Percentiles rank a stretch among this genome's conserved stretches.
Evolutionary conservation across 1,284 basidiomycete species (phyloP).

Genomic region (Pholiota adiposa): DNA sequence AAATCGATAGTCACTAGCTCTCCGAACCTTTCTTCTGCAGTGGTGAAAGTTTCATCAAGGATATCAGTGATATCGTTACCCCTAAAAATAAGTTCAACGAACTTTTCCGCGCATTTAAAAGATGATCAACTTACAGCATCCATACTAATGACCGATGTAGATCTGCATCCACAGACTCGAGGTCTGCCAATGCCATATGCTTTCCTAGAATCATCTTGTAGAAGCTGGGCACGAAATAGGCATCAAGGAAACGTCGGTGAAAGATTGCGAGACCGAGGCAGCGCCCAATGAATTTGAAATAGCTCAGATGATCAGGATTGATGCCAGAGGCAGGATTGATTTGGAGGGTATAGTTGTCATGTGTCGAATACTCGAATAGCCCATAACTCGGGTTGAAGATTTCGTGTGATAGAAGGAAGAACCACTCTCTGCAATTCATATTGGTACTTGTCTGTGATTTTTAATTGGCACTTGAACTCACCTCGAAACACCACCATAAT

Average conservation of each 20-base stretch:
- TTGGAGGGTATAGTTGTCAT: conserved; percentile 99
- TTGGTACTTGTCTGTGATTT: conserved; percentile 7
- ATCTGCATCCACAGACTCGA: conserved; percentile 91
- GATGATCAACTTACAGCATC: conserved; percentile 81
- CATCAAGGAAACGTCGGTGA: conserved; percentile 98
- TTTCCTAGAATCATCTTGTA: conserved; percentile 99
- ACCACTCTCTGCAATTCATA: conserved; percentile 82
- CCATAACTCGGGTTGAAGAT: conserved; percentile 99
- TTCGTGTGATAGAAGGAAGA: conserved; percentile 99
- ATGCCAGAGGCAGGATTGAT: conserved; percentile 98
- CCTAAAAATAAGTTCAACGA: conserved; percentile 40
- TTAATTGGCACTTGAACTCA: conserved; percentile 38
- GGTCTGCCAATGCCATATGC: conserved; percentile 82
- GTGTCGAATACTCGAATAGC: conserved; percentile 98
- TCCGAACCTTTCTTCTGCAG: conserved; percentile 96
- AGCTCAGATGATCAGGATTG: conserved; percentile 98
- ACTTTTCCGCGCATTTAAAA: not conserved
- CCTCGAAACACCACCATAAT: conserved; percentile 97
- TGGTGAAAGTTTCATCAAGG: conserved; percentile 93
- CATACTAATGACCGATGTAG: conserved; percentile 91
- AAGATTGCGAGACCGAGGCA: conserved; percentile 95
- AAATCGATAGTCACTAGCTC: conserved; percentile 95
- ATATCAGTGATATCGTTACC: conserved; percentile 96
- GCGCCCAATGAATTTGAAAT: conserved; percentile 99
- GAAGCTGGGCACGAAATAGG: conserved; percentile 98